phyloP scores from a whole-genome alignment of 1,284 basidiomycete genomes.

The Prillingera fragicola region DNA sequence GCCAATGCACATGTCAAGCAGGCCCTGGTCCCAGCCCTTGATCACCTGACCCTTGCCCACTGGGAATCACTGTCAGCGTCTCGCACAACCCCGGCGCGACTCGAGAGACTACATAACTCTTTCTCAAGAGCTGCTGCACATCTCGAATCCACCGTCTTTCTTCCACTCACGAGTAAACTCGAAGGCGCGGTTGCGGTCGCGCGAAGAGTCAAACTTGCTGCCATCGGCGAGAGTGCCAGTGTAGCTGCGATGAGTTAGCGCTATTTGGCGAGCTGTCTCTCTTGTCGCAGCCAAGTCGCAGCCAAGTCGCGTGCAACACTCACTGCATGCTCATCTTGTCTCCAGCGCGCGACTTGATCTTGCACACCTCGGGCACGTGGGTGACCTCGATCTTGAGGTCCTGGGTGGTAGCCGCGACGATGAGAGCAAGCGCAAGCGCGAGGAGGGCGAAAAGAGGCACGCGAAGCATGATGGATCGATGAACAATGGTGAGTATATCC shows the following conservation, averaged over 20 bases:
- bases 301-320: conserved; percentile 8
- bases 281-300: background rate
- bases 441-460: conserved; percentile 8
- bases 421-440: conserved; percentile 9
- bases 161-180: conserved; percentile 47
- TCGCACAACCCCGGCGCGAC: too few species aligned
- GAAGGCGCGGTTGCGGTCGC: conserved; percentile 53
- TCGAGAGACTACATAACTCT: too few species aligned
- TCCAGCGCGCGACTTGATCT: conserved; percentile 50
- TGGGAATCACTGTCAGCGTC: too few species aligned
- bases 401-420: conserved; percentile 1
- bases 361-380: conserved; percentile 50
- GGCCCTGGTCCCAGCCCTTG: conserved; percentile 50
- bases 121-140: too few species aligned
- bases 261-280: background rate
- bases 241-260: conserved; percentile 47
- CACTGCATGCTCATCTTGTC: conserved; percentile 53
- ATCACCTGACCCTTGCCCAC: conserved; percentile 55
- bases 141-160: too few species aligned
- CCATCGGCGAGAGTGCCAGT: conserved; percentile 52
- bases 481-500: background rate
- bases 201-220: conserved; percentile 54
- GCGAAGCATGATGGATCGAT: conserved; percentile 11
- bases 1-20: conserved; percentile 69
- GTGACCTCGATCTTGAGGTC: conserved; percentile 45